Evolutionary conservation across 2,329 filamentous ascomycete genomes (phyloP), one percentile per base, ranked within the genome.

Genomic region (Xylaria sp.): DNA sequence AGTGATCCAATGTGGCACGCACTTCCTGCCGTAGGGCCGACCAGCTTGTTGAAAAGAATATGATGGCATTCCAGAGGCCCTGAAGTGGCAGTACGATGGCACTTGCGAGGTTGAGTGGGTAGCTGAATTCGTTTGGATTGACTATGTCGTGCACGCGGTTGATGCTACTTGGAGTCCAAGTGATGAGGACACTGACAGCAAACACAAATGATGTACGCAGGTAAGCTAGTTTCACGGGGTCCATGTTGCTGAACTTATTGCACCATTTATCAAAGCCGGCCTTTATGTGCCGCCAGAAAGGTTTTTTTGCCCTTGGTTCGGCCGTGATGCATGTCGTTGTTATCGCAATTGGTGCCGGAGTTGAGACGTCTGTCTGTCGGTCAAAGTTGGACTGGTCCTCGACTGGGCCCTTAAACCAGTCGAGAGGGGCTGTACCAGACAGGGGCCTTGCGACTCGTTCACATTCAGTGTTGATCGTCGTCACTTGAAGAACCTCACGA

Each of bases 61-160:
- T 92, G 59, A 92, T 80, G 33, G 89, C 86, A 75, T 95, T 95
- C 91, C 92, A 94, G 36, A 93, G 86, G 0, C 92, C 92, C 77
- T 95, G 92, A 1, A 93, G 82, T 0, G 92, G 92, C 3, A 95
- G 82, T 0, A 94, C 92, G 1, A 92, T 83, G 1, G 90, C 89
- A 6, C 90, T 89, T 1, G 87, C 86, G 57, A 93, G 85, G 75
- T 92, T 90, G 57, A 93, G 86, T 11, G 84, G 85, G 75, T 89
- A 94, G 65, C 83, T 85, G 33, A 84, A 82, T 9, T 80, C 69
- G 33, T 69, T 75, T 0, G 86, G 86, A 57, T 86, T 79, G 7
- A 88, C 79, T 69, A 93, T 84, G 69, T 88, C 86, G 78, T 93
- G 90, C 31, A 94, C 86, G 33, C 92, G 85, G 78, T 95, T 95